Evolutionary conservation across 129 eudicot species (phyloP), one percentile per base, ranked within the genome.

Genomic region (Flaveria trinervia): DNA sequence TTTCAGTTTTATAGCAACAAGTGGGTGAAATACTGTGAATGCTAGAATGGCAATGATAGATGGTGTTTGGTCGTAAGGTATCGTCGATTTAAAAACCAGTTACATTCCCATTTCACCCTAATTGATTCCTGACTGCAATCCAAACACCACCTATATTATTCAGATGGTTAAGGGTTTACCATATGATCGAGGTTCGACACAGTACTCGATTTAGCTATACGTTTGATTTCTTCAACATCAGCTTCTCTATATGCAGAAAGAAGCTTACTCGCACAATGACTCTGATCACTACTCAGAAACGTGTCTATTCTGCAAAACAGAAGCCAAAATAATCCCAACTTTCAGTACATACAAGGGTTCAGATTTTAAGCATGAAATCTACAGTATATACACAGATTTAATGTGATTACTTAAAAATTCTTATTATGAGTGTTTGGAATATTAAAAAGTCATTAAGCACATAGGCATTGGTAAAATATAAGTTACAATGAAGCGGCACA

Each of bases 161-260:
- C 59, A 68, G 68, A 70, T 23, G 65, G 59, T 77, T 73, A 41
- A 73, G 60, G 72, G 68, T 51, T 81, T 77, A 93, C 96, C 88
- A 81, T 75, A 62, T 87, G 87, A 74, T 93, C 98, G 15, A 93
- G 96, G 80, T 93, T 84, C 76, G 92, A 86, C 60, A 93, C 48
- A 36, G 84, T 86, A 68, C 97, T 89, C 7, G 96, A 93, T 68
- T 90, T 88, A 57, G 96, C 87, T 55, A 85, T 89, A 18, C 84
- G 88, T 83, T 91, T 83, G 66, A 93, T 86, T 71, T 90, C 98
- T 80, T 93, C 97, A 81, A 79, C 85, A 70, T 90, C 96, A 20
- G 97, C 97, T 50, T 89, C 96, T 61, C 83, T 84, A 76, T 93
- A 93, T 70, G 98, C 98, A 70, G 98, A 88, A 79, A 93, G 85